A percentile compares a stretch with the other conserved stretches of the same genome.
Evolutionary conservation across 164 flowering plant species (phyloP).

Genomic region (Chimonanthus salicifolius): DNA sequence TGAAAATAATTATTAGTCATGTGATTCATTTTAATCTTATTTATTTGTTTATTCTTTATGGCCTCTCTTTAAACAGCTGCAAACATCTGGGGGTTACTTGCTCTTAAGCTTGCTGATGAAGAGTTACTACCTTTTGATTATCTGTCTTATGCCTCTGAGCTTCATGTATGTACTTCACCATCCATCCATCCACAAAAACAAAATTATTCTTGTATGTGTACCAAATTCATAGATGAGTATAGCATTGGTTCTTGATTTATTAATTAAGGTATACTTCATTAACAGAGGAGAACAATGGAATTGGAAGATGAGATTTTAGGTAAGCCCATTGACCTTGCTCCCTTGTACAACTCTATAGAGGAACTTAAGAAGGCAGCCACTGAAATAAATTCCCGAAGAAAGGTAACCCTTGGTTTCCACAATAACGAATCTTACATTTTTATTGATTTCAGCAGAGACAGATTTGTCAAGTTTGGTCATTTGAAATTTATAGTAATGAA

Average conservation of each 20-base stretch:
- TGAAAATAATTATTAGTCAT: background rate
- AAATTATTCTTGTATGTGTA: background rate
- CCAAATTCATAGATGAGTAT: background rate
- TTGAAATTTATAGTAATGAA: no score
- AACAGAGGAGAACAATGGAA: constrained; percentile 42
- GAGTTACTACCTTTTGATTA: constrained; percentile 63
- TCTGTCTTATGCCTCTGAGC: constrained; percentile 50
- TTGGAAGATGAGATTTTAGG: constrained; percentile 27
- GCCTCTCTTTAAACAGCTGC: constrained; percentile 31
- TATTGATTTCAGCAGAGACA: background rate
- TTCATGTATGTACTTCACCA: constrained; percentile 38
- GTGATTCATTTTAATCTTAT: background rate
- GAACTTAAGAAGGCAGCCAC: constrained; percentile 49
- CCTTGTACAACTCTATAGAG: constrained; percentile 52
- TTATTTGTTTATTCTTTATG: background rate
- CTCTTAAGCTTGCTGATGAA: constrained; percentile 63
- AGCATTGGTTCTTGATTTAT: background rate
- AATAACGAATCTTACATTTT: background rate
- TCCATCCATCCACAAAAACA: background rate
- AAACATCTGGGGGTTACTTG: constrained; percentile 66
- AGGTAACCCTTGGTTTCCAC: constrained; percentile 27
- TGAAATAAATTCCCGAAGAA: constrained; percentile 33
- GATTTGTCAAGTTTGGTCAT: background rate
- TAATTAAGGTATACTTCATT: background rate
- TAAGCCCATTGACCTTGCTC: constrained; percentile 33